phyloP scores from a whole-genome alignment of 2,329 filamentous ascomycete genomes.

The Calonectria fujianensis region DNA sequence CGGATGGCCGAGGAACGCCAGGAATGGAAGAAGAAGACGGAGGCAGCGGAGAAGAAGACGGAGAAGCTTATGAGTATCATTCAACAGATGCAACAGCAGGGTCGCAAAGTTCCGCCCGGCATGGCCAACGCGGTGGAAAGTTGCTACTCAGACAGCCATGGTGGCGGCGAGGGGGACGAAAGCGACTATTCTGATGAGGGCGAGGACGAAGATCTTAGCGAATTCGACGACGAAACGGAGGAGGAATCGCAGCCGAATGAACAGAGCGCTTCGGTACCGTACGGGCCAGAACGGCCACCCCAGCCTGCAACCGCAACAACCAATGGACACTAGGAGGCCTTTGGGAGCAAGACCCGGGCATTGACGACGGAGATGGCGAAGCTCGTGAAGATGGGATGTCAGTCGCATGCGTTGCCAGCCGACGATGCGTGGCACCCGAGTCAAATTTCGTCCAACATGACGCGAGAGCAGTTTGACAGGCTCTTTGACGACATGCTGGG shows the following conservation, averaged over 20 bases:
- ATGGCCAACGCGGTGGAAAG: conserved; percentile 76
- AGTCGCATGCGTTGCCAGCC: conserved; percentile 9
- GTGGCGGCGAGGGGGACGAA: conserved; percentile 72
- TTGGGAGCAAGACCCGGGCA: conserved; percentile 44
- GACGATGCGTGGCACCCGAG: conserved; percentile 8
- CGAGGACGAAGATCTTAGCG: conserved; percentile 78
- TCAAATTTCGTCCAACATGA: conserved; percentile 31
- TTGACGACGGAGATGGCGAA: conserved; percentile 36
- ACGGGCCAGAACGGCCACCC: conserved; percentile 70
- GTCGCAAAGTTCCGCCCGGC: conserved; percentile 83
- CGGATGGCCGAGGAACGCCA: conserved; percentile 98
- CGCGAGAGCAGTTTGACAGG: conserved; percentile 30
- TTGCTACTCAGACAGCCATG: conserved; percentile 73
- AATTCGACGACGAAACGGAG: conserved; percentile 78
- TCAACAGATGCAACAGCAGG: conserved; percentile 96
- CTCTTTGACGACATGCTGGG: conserved; percentile 40
- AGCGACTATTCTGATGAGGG: conserved; percentile 80
- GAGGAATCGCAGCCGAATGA: conserved; percentile 66
- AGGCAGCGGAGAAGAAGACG: conserved; percentile 80
- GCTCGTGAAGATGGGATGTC: conserved; percentile 12
- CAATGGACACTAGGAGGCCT: conserved; percentile 66
- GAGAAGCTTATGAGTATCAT: conserved; percentile 96
- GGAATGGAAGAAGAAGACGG: conserved; percentile 82
- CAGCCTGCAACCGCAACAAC: conserved; percentile 60
- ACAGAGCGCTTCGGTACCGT: conserved; percentile 63